Conservation (phyloP, 2,329 filamentous ascomycete genomes). For the Thyridium curvatum region DNA sequence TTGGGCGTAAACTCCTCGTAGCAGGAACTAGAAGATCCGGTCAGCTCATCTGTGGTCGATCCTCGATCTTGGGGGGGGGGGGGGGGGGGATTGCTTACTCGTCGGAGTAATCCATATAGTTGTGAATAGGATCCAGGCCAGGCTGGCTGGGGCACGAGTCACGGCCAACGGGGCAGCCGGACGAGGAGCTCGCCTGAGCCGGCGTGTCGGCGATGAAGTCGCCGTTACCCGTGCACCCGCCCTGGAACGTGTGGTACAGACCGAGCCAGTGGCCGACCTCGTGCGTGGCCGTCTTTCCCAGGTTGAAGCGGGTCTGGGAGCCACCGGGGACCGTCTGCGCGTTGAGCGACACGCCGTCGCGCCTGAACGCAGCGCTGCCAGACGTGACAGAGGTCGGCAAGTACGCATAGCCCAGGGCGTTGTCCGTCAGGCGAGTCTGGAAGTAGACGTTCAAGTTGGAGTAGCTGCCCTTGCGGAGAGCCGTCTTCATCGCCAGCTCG, state of each 20-base stretch:
- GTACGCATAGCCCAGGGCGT: conserved; percentile 41
- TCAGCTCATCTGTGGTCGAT: too few species aligned
- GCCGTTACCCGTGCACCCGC: conserved; percentile 27
- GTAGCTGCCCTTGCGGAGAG: conserved; percentile 35
- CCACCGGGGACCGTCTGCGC: conserved; percentile 22
- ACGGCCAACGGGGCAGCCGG: conserved; percentile 28
- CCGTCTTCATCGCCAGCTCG: conserved; percentile 35
- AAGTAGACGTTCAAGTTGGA: conserved; percentile 41
- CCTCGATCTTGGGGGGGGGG: too few species aligned
- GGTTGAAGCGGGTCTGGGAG: conserved; percentile 21
- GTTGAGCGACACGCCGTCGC: conserved; percentile 21
- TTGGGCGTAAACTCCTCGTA: too few species aligned
- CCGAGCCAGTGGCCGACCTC: conserved; percentile 39
- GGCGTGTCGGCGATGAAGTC: conserved; percentile 34
- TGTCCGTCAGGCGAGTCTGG: conserved; percentile 24
- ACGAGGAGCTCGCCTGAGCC: conserved; percentile 22
- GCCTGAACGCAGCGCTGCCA: conserved; percentile 17
- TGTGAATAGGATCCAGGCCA: conserved; percentile 25
- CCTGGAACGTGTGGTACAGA: conserved; percentile 37
- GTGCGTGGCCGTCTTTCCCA: conserved; percentile 30
- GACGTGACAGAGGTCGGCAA: conserved; percentile 29
- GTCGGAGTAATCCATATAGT: conserved; percentile 31
- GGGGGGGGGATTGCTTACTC: too few species aligned
- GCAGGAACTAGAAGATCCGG: too few species aligned
- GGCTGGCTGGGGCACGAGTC: conserved; percentile 22